Base-by-base conservation (phyloP, 768 basidiomycete species). In the Russula ochroleuca region DNA sequence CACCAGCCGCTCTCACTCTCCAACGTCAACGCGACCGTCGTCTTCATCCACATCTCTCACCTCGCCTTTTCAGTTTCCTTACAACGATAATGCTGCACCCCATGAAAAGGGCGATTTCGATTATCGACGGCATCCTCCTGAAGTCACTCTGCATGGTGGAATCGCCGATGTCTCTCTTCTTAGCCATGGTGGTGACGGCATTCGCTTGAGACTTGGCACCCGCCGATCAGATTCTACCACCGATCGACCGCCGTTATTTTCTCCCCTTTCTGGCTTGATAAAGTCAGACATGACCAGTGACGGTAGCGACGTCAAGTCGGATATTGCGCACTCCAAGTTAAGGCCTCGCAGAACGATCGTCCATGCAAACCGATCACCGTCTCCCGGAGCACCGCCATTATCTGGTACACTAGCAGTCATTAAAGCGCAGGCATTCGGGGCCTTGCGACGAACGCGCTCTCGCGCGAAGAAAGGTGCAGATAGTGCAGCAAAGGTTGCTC, bases 341-440 rank as follows among this genome's bases (percentile, higher is more conserved):
- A 57, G 69, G 68, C 66, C 67, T 54, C 59, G 66, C 62, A 62
- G 66, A 59, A 58, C 70, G 37, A 57, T 59, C 5, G 14, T 64
- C 19, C 50, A 59, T 37, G 33, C 56, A 5, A 77, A 77, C 31
- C 75, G 77, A 41, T 81, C 81, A 41, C 81, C 78, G 53, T 81
- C 82, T 53, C 80, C 81, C 19, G 72, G 72, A 38, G 59, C 70
- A 58, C 77, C 80, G 63, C 78, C 78, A 31, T 78, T 91, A 71
- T 90, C 87, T 55, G 87, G 88, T 28, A 93, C 92, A 35, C 82
- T 94, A 52, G 91, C 92, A 58, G 90, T 93, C 62, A 92, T 94
- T 76, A 94, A 93, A 76, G 91, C 91, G 48, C 90, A 93, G 72
- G 87, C 92, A 43, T 94, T 93, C 72, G 92, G 91, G 37, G 89